Evolutionary conservation across 768 basidiomycete species (phyloP).

Genomic region (Boletus rufocinnamomeus): DNA sequence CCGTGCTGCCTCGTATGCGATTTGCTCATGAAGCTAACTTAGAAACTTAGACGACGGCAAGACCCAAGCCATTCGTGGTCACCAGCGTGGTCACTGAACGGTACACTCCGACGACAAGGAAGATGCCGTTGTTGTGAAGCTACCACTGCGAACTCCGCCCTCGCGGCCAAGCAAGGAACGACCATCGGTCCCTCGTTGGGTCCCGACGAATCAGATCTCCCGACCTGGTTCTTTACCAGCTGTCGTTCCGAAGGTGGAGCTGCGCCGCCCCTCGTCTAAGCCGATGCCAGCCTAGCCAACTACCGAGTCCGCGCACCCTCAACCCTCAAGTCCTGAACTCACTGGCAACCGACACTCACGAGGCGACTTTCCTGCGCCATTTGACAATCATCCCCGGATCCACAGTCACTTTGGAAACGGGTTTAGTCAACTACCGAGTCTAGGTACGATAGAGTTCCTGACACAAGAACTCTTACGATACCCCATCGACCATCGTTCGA

Average conservation of each 20-base stretch:
- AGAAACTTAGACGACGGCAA: not conserved
- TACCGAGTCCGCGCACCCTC: not conserved
- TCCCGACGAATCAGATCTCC: not conserved
- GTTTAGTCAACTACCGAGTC: not conserved
- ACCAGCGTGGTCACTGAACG: slow-evolving; percentile 1
- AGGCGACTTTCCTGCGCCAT: not conserved
- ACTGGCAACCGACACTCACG: too few species aligned
- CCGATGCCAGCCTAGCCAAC: not conserved
- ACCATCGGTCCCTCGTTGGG: not conserved
- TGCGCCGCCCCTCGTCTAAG: not conserved
- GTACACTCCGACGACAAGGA: not conserved
- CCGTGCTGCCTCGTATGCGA: not conserved
- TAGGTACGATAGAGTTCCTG: not conserved
- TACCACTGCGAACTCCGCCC: not conserved
- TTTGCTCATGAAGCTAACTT: not conserved
- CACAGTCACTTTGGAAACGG: too few species aligned
- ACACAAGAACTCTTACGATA: not conserved
- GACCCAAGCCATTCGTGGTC: slow-evolving; percentile 16
- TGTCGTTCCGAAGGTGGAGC: not conserved
- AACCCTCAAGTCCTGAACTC: not conserved
- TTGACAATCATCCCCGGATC: not conserved
- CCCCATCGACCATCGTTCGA: not conserved
- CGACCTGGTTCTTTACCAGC: not conserved
- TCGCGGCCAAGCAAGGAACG: not conserved
- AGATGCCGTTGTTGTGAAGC: not conserved